Percentiles rank a stretch among this genome's conserved stretches.
Conservation (phyloP, 2,329 filamentous ascomycete species). For the Fusarium pilosicola region DNA sequence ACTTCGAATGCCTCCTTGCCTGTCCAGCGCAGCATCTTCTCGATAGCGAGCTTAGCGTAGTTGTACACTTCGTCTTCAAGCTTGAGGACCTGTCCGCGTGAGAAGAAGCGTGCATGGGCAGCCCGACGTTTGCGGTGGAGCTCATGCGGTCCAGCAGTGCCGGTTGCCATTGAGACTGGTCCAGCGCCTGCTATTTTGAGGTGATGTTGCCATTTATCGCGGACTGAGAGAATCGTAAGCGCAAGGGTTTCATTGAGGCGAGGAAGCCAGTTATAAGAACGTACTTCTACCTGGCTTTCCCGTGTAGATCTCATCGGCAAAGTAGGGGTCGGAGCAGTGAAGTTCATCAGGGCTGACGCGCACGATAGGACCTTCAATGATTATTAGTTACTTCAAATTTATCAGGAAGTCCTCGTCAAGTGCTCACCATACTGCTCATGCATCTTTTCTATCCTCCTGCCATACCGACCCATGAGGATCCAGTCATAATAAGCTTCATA, state of each 20-base stretch:
- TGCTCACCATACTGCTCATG: conserved; percentile 50
- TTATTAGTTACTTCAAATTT: not conserved
- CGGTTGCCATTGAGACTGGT: conserved; percentile 22
- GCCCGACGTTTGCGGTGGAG: conserved; percentile 47
- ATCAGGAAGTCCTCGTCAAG: not conserved
- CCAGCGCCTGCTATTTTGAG: conserved; percentile 26
- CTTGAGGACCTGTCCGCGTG: conserved; percentile 45
- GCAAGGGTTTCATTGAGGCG: not conserved
- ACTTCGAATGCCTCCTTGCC: conserved; percentile 47
- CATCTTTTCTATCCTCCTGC: conserved; percentile 48
- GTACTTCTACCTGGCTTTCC: conserved; percentile 35
- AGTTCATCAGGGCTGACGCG: conserved; percentile 53
- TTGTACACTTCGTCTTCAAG: conserved; percentile 43
- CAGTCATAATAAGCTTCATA: conserved; percentile 54
- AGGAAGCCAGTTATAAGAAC: no score
- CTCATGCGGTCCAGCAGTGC: conserved; percentile 38
- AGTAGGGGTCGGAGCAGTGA: conserved; percentile 50
- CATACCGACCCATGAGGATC: conserved; percentile 51
- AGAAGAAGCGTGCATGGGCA: conserved; percentile 49
- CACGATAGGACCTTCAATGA: conserved; percentile 47
- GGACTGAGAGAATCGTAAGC: conserved; percentile 5
- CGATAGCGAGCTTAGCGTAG: conserved; percentile 39
- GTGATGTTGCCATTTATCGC: conserved; percentile 41
- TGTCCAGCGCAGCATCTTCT: conserved; percentile 45
- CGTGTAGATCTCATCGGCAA: conserved; percentile 52